phyloP scores from a whole-genome alignment of 257 asterid species.

The Solanum sparsipilum region DNA sequence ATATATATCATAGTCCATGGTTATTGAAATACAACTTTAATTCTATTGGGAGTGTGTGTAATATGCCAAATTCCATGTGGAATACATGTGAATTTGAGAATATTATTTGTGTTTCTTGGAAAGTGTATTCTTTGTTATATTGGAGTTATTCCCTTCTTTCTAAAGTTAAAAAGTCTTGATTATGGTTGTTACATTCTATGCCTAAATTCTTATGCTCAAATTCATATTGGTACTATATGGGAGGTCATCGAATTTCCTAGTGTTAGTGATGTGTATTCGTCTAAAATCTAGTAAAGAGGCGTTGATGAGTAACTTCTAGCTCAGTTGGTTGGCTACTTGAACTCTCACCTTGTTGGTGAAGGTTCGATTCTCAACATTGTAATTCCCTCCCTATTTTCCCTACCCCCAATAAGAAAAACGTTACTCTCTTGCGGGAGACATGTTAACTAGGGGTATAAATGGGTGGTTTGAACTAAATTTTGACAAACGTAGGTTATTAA shows the following conservation, averaged over 20 bases:
- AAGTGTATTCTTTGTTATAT: background rate
- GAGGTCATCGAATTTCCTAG: background rate
- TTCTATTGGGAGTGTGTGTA: background rate
- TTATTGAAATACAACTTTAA: background rate
- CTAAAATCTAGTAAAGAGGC: background rate
- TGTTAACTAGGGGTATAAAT: background rate
- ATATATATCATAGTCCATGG: background rate
- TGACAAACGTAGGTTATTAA: background rate
- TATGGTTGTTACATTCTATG: background rate
- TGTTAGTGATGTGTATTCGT: background rate
- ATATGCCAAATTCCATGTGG: background rate
- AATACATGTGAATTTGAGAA: conserved; percentile 1
- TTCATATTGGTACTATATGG: background rate
- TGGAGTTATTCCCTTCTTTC: background rate
- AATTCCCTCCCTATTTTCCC: background rate
- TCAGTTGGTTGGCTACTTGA: background rate
- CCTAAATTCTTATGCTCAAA: background rate
- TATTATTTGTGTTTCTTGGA: background rate
- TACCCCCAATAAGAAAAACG: background rate
- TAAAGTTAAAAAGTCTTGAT: background rate
- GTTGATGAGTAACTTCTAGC: background rate
- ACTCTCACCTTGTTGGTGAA: too few species aligned
- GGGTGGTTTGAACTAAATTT: background rate
- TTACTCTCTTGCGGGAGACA: background rate
- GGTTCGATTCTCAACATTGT: background rate